These are phyloP conservation scores for Strobilomyces dryophilus DNA, from an alignment of 768 basidiomycete genomes.

Conservation along the genomic window DNA sequence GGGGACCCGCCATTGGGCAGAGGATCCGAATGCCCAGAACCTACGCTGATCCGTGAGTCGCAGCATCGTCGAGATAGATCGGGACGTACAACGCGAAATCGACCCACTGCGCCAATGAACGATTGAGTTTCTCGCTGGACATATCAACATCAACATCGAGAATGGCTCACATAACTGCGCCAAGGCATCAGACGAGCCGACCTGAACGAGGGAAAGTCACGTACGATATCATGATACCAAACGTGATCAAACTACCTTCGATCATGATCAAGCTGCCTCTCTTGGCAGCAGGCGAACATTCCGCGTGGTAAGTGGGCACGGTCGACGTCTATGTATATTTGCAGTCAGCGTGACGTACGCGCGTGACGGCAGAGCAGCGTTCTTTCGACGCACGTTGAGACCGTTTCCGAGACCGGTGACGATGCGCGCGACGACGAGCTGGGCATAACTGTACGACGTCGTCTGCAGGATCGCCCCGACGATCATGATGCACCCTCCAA, in stretches of 20 bases:
- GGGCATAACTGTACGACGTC: conserved; percentile 53
- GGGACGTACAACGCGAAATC: conserved; percentile 53
- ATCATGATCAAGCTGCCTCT: conserved; percentile 63
- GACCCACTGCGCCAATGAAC: conserved; percentile 43
- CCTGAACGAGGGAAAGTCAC: conserved; percentile 18
- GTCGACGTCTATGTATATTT: conserved; percentile 48
- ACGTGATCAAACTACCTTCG: conserved; percentile 59
- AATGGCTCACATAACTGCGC: conserved; percentile 21
- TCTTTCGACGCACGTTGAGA: conserved; percentile 40
- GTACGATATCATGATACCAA: conserved; percentile 61
- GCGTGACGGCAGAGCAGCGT: no score
- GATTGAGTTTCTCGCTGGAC: conserved; percentile 1
- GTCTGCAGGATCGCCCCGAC: conserved; percentile 59
- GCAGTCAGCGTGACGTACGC: not conserved
- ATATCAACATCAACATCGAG: not conserved
- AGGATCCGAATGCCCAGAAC: conserved; percentile 47
- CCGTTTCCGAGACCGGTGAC: conserved; percentile 66
- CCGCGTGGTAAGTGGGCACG: conserved; percentile 61
- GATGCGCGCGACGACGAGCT: conserved; percentile 58
- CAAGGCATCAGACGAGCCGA: not conserved
- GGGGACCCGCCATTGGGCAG: conserved; percentile 61
- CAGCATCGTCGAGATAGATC: not conserved
- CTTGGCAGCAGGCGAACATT: conserved; percentile 57
- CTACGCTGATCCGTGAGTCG: conserved; percentile 25
- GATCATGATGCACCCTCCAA: conserved; percentile 54